Conservation (phyloP, 257 asterid genomes). For the Nicotiana tabacum region DNA sequence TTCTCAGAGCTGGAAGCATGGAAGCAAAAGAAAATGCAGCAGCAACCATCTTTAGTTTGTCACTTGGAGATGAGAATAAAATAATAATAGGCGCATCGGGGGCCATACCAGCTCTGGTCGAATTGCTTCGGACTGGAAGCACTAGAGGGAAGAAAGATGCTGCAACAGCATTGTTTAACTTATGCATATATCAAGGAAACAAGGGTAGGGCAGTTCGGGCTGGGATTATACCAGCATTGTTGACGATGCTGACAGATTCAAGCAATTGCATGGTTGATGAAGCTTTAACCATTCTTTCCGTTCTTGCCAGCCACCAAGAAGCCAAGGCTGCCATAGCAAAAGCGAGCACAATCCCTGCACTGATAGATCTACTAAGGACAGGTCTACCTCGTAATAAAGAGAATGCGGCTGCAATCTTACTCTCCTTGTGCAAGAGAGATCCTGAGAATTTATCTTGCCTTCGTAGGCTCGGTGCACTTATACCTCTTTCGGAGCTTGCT, state of each 20-base stretch:
- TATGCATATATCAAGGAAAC: constrained; percentile 88
- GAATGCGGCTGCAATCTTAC: constrained; percentile 73
- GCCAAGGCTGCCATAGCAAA: constrained; percentile 74
- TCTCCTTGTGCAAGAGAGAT: constrained; percentile 78
- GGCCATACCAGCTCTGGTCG: constrained; percentile 82
- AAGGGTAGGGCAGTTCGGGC: constrained; percentile 93
- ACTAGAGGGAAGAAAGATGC: constrained; percentile 93
- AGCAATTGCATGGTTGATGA: constrained; percentile 77
- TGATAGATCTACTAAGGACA: constrained; percentile 62
- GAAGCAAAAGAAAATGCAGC: constrained; percentile 95
- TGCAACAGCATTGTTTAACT: constrained; percentile 83
- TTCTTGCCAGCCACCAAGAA: constrained; percentile 80
- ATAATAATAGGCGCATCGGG: constrained; percentile 96
- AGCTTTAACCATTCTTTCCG: constrained; percentile 84
- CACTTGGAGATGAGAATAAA: constrained; percentile 84
- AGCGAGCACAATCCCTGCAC: constrained; percentile 71
- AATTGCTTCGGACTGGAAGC: constrained; percentile 67
- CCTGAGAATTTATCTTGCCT: constrained; percentile 55
- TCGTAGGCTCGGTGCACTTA: constrained; percentile 73
- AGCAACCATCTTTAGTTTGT: constrained; percentile 86
- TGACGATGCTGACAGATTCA: constrained; percentile 70
- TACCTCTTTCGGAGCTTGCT: constrained; percentile 69
- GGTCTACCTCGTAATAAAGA: constrained; percentile 75
- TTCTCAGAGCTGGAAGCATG: constrained; percentile 87
- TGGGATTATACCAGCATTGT: constrained; percentile 60